Percentiles rank a stretch among this genome's conserved stretches.
Conservation (phyloP, 371 early-diverging fungal genomes). For the Mortierella sp. region DNA sequence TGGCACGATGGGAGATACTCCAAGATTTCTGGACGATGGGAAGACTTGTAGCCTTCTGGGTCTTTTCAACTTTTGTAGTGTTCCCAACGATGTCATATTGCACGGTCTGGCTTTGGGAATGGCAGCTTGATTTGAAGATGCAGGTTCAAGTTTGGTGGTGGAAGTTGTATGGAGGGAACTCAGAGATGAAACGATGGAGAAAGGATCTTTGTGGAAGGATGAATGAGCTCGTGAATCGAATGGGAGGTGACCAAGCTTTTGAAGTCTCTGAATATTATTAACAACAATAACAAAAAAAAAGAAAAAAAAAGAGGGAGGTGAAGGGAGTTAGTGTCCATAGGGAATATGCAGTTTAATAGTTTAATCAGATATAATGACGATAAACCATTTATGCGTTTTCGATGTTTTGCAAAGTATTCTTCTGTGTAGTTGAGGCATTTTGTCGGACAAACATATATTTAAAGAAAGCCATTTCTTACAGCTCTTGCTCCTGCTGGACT, state of each 20-base stretch:
- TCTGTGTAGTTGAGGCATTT: no score
- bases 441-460: no score
- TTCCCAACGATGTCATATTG: slow-evolving; percentile 46
- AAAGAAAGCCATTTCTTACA: no score
- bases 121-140: slow-evolving; percentile 54
- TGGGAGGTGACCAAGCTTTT: slow-evolving; percentile 37
- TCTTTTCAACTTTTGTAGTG: slow-evolving; percentile 22
- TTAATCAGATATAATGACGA: neutral
- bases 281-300: no score
- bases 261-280: slow-evolving; percentile 27
- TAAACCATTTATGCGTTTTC: neutral
- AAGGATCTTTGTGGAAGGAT: slow-evolving; percentile 36
- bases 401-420: no score
- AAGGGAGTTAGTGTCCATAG: no score
- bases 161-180: slow-evolving; percentile 44
- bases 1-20: slow-evolving; percentile 22
- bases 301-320: neutral
- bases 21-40: slow-evolving; percentile 26
- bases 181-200: slow-evolving; percentile 54
- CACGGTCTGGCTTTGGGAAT: slow-evolving; percentile 58
- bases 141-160: slow-evolving; percentile 56
- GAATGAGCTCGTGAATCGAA: slow-evolving; percentile 30
- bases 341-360: neutral
- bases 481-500: no score
- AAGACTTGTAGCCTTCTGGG: slow-evolving; percentile 29